These are phyloP conservation scores for Juncus inflexus DNA, from an alignment of 176 grass and related monocot species.

Conservation along the genomic window DNA sequence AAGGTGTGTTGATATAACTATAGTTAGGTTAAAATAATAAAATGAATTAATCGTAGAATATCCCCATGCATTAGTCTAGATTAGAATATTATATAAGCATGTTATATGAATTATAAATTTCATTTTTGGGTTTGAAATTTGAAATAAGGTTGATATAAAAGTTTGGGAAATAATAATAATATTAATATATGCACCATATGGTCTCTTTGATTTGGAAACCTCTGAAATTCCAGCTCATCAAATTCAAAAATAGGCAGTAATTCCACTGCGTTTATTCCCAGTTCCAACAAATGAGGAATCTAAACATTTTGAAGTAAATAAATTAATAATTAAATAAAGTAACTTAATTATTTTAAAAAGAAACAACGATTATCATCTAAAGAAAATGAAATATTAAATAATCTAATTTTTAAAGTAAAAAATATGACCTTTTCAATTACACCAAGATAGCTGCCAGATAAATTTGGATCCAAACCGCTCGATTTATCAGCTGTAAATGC, in stretches of 20 bases:
- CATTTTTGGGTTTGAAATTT: not conserved
- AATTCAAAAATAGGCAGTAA: slow-evolving; percentile 94
- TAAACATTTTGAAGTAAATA: slow-evolving; percentile 30
- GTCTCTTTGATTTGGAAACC: slow-evolving; percentile 79
- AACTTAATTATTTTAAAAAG: slow-evolving; percentile 34
- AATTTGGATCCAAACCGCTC: slow-evolving; percentile 47
- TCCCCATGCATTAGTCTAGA: not conserved
- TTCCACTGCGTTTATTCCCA: slow-evolving; percentile 95
- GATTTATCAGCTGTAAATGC: slow-evolving; percentile 81
- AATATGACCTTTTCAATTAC: slow-evolving; percentile 80
- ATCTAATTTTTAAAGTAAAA: not conserved
- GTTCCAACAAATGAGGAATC: slow-evolving; percentile 95
- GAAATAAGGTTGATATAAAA: not conserved
- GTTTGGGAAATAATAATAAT: not conserved
- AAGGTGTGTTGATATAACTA: no score
- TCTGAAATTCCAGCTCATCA: slow-evolving; percentile 91
- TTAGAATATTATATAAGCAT: not conserved
- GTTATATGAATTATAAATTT: not conserved
- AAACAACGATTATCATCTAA: slow-evolving; percentile 17
- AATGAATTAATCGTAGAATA: not conserved
- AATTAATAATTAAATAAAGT: no score
- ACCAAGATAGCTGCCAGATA: slow-evolving; percentile 90
- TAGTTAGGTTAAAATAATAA: no score
- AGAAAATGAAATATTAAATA: slow-evolving; percentile 5
- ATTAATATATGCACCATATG: slow-evolving; percentile 61